Evolutionary conservation across 1,284 basidiomycete species (phyloP), one percentile per base, ranked within the genome.

Genomic region (Porphyrellus sp.): DNA sequence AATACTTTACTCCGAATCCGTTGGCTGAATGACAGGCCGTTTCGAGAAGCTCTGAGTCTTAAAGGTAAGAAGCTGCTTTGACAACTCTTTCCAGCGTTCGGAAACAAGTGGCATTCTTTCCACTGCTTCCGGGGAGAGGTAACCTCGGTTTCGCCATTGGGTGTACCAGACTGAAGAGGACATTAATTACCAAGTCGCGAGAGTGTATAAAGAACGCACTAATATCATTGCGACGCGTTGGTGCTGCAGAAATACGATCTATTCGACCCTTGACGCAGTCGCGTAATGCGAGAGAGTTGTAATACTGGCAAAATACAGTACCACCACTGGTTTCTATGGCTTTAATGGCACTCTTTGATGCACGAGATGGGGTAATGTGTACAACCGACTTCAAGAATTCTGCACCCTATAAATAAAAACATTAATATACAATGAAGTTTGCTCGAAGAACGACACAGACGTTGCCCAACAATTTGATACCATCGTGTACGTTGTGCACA

Each of bases 401-500:
- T 0, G 82, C 77, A 31, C 89, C 88, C 82, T 93, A 60, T 1
- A 46, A 31, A 27, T 20, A 1, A 16, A 44, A 55, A 41, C 40
- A 49, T 58, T 40, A 52, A 23, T 34, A 43, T 39, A 18, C 9
- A 28, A 51, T 41, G 4, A 43, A 51, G 45, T 6, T 37, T 18
- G 25, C 43, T 47, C 27, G 31, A 20, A 34, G 41, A 23, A 46
- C 27, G 16, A 47, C 23, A 75, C 85, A 56, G 58, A 91, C 89
- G 63, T 89, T 84, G 57, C 90, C 93, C 49, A 98, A 75, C 25
- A 99, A 75, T 73, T 98, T 99, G 52, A 99, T 82, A 8, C 96
- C 96, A 53, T 93, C 88, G 60, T 90, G 86, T 15, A 88, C 85
- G 49, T 91, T 81, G 70, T 98, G 93, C 16, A 98, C 76, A 63